phyloP scores from a whole-genome alignment of 495 filamentous ascomycete species.

The Lasiosphaeris hirsuta region DNA sequence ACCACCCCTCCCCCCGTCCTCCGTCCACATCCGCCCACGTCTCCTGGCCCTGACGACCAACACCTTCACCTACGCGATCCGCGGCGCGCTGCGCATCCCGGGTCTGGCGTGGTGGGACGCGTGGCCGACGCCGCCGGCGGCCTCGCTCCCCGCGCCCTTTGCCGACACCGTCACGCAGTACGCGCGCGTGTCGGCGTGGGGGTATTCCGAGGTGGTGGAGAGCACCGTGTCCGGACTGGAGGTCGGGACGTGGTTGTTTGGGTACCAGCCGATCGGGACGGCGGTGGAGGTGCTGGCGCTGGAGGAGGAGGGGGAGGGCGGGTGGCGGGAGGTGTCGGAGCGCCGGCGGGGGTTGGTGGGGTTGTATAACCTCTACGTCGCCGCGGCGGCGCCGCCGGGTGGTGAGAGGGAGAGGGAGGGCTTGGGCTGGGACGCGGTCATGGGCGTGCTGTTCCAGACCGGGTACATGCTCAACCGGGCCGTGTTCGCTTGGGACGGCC shows the following conservation, averaged over 20 bases:
- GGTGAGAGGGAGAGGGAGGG: constrained; percentile 4
- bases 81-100: constrained; percentile 33
- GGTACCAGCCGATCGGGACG: constrained; percentile 43
- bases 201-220: constrained; percentile 50
- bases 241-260: constrained; percentile 33
- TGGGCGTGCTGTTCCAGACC: constrained; percentile 43
- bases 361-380: constrained; percentile 53
- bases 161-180: constrained; percentile 42
- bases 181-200: constrained; percentile 57
- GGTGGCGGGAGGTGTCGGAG: constrained; percentile 41
- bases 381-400: constrained; percentile 20
- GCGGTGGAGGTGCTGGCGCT: constrained; percentile 31
- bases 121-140: constrained; percentile 26
- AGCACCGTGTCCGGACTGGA: constrained; percentile 36
- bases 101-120: constrained; percentile 47
- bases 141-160: constrained; percentile 47
- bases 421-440: constrained; percentile 35
- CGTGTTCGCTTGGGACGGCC: constrained; percentile 39
- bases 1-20: background rate
- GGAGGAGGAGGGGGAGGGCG: constrained; percentile 22
- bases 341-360: constrained; percentile 44
- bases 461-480: constrained; percentile 47
- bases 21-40: constrained; percentile 42
- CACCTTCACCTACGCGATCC: constrained; percentile 53
- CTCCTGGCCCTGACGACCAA: constrained; percentile 53